Percentiles rank a stretch among this genome's conserved stretches.
Conservation (phyloP, 2,329 filamentous ascomycete genomes). For the Aspergillus sp. region DNA sequence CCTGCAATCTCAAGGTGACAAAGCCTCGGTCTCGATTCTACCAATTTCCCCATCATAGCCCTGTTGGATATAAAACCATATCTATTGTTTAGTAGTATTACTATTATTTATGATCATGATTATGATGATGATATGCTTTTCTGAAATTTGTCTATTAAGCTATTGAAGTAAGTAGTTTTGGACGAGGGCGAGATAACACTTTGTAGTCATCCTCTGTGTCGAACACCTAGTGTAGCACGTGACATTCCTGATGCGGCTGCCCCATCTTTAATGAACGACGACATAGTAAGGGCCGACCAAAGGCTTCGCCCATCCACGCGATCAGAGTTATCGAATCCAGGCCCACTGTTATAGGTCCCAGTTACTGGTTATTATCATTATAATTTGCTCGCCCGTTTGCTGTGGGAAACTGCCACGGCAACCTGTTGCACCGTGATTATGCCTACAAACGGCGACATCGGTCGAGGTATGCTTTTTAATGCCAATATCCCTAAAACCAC, state of each 20-base stretch:
- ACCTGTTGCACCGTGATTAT: constrained; percentile 21
- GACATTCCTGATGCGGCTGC: constrained; percentile 15
- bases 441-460: constrained; percentile 37
- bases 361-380: neutral
- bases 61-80: constrained; percentile 20
- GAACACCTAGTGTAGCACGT: constrained; percentile 11
- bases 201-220: neutral
- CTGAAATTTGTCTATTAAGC: neutral
- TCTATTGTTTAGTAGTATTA: constrained; percentile 17
- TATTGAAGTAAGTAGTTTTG: no score
- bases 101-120: constrained; percentile 11
- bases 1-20: neutral
- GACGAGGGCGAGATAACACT: no score
- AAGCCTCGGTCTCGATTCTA: neutral
- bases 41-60: constrained; percentile 9
- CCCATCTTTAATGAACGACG: constrained; percentile 2
- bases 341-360: neutral
- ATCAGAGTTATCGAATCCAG: neutral
- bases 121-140: constrained; percentile 1
- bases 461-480: constrained; percentile 31
- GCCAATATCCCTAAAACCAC: neutral
- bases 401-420: neutral
- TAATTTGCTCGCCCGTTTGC: neutral
- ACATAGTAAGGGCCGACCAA: neutral
- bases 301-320: neutral